Percentiles rank a stretch among this genome's conserved stretches.
Evolutionary conservation across 805 yeast genomes (phyloP).

Genomic region (Cephaloascus fragrans): DNA sequence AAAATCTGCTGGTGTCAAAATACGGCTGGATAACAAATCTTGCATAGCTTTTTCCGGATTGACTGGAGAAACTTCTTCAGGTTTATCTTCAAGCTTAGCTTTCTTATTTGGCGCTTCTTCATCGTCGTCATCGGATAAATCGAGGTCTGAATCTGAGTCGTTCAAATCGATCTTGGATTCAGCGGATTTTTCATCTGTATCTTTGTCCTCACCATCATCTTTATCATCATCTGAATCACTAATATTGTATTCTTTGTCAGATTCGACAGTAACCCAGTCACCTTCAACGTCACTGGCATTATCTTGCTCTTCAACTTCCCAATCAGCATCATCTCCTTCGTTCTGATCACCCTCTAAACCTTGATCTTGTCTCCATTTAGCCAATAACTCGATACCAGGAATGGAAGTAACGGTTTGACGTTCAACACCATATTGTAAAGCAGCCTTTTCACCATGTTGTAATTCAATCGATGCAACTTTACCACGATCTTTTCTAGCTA

Average conservation of each 20-base stretch:
- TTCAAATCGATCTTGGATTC: constrained; percentile 18
- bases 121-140: constrained; percentile 32
- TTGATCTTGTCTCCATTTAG: constrained; percentile 69
- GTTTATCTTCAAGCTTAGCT: constrained; percentile 18
- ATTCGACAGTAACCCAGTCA: constrained; percentile 85
- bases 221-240: constrained; percentile 40
- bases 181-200: constrained; percentile 17
- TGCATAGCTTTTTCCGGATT: constrained; percentile 22
- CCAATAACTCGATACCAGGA: constrained; percentile 86
- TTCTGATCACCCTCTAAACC: constrained; percentile 40
- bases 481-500: constrained; percentile 85
- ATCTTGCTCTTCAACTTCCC: constrained; percentile 49
- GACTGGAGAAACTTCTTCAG: constrained; percentile 23
- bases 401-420: constrained; percentile 53
- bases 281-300: constrained; percentile 60
- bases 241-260: constrained; percentile 65
- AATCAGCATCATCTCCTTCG: constrained; percentile 46
- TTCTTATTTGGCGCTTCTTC: constrained; percentile 20
- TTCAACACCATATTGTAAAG: constrained; percentile 70
- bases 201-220: constrained; percentile 24
- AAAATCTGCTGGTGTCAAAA: constrained; percentile 95
- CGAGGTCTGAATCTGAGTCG: constrained; percentile 38
- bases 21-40: constrained; percentile 59
- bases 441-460: constrained; percentile 45
- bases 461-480: constrained; percentile 80